Percentiles rank a stretch among this genome's conserved stretches.
Evolutionary conservation across 108 stramenopile genomes (phyloP).

Genomic region (Parmales sp.): DNA sequence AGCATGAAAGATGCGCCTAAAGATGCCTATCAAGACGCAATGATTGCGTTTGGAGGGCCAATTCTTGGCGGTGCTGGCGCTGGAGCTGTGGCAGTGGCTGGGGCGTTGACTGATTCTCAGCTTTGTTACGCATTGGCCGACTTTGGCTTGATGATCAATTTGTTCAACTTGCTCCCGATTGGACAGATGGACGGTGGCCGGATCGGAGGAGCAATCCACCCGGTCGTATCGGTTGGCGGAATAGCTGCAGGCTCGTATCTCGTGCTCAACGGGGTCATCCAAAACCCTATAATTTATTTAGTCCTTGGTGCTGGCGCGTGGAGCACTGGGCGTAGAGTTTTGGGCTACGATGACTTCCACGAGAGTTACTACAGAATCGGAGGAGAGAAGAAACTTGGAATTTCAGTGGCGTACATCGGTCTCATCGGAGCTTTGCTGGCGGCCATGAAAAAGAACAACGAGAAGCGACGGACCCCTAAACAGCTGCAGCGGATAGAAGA

Average conservation of each 20-base stretch:
- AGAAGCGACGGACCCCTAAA: constrained; percentile 62
- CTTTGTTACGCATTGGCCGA: constrained; percentile 79
- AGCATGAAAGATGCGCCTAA: constrained; percentile 65
- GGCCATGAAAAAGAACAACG: constrained; percentile 68
- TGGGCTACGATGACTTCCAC: constrained; percentile 48
- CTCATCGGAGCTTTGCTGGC: constrained; percentile 54
- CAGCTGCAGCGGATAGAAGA: constrained; percentile 19
- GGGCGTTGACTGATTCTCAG: constrained; percentile 56
- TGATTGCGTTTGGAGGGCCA: constrained; percentile 84
- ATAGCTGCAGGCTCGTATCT: constrained; percentile 61
- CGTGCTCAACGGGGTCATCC: constrained; percentile 53
- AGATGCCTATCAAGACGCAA: constrained; percentile 74
- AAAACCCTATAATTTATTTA: constrained; percentile 81
- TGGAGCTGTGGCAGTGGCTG: constrained; percentile 54
- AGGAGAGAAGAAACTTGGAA: constrained; percentile 34
- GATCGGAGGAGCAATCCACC: constrained; percentile 70
- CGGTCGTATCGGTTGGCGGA: constrained; percentile 63
- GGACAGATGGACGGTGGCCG: constrained; percentile 84
- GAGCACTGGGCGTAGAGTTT: constrained; percentile 66
- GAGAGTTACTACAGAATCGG: constrained; percentile 66
- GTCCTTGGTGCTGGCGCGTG: constrained; percentile 68
- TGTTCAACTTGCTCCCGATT: constrained; percentile 83
- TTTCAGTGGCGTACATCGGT: constrained; percentile 66
- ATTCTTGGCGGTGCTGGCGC: constrained; percentile 69
- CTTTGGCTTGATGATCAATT: constrained; percentile 90